A percentile compares a stretch with the other conserved stretches of the same genome.
These are phyloP conservation scores for Antrodiella citrinella DNA, from an alignment of 768 basidiomycete genomes.

Conservation along the genomic window DNA sequence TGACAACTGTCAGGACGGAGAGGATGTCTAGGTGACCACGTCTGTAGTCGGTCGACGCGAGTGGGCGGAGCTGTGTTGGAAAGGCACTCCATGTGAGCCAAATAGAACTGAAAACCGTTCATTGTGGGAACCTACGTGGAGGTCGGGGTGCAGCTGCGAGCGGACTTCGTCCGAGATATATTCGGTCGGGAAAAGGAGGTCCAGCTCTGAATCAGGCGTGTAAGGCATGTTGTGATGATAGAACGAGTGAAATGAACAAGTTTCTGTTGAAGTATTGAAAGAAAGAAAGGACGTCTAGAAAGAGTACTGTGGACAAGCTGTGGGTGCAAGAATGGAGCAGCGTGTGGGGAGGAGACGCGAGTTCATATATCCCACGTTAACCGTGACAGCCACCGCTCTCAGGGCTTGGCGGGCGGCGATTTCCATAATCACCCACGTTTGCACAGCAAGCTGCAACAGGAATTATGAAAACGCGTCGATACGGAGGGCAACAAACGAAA, in stretches of 20 bases:
- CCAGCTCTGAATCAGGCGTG: constrained; percentile 58
- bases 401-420: too few species aligned
- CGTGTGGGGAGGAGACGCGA: background rate
- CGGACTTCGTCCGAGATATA: constrained; percentile 63
- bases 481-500: too few species aligned
- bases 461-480: too few species aligned
- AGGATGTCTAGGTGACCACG: constrained; percentile 84
- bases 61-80: constrained; percentile 87
- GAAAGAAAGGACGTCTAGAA: background rate
- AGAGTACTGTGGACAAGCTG: background rate
- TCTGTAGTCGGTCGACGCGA: constrained; percentile 75
- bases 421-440: background rate
- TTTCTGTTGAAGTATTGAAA: background rate
- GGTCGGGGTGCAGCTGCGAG: constrained; percentile 48
- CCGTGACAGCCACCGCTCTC: background rate
- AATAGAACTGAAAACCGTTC: background rate
- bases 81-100: too few species aligned
- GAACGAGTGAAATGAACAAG: background rate
- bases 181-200: constrained; percentile 69
- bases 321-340: background rate
- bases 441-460: too few species aligned
- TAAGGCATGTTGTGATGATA: constrained; percentile 27
- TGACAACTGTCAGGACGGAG: constrained; percentile 59
- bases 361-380: background rate
- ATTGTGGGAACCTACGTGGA: constrained; percentile 55